phyloP scores from a whole-genome alignment of 2,329 filamentous ascomycete species.

The Penicillium janthinellum region DNA sequence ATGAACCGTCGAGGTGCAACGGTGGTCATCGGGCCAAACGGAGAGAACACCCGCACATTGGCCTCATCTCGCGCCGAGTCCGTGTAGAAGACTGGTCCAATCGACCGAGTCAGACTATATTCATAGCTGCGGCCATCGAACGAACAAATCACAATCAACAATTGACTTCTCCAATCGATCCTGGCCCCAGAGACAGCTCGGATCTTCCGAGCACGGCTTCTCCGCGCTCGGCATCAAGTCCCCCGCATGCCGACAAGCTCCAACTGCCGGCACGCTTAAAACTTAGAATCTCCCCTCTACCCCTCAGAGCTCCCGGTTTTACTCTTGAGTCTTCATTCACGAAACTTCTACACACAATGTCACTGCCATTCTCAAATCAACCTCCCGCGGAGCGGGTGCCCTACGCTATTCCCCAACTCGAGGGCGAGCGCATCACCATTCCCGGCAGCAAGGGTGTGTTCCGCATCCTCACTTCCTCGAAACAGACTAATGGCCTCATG shows the following conservation, averaged over 20 bases:
- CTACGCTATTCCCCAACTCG: constrained; percentile 53
- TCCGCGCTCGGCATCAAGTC: constrained; percentile 20
- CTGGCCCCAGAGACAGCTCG: constrained; percentile 12
- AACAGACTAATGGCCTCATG: constrained; percentile 55
- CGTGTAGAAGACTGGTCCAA: background rate
- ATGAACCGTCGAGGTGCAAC: too few species aligned
- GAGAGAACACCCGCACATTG: background rate
- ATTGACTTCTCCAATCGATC: background rate
- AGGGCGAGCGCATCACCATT: constrained; percentile 56
- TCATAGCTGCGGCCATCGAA: background rate
- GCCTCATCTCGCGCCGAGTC: constrained; percentile 1
- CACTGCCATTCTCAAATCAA: constrained; percentile 26
- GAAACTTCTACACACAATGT: constrained; percentile 20
- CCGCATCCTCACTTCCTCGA: constrained; percentile 54
- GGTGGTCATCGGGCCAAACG: background rate
- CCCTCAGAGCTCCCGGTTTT: background rate
- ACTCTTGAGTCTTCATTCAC: background rate
- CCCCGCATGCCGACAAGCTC: constrained; percentile 17
- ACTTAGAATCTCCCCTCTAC: background rate
- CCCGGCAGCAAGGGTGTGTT: constrained; percentile 56
- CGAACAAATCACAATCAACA: background rate
- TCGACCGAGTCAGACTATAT: background rate
- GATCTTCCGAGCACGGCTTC: constrained; percentile 25
- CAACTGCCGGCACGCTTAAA: constrained; percentile 7
- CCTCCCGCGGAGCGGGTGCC: constrained; percentile 45